Evolutionary conservation across 2,329 filamentous ascomycete species (phyloP), one percentile per base, ranked within the genome.

Genomic region (Cryphonectria japonica): DNA sequence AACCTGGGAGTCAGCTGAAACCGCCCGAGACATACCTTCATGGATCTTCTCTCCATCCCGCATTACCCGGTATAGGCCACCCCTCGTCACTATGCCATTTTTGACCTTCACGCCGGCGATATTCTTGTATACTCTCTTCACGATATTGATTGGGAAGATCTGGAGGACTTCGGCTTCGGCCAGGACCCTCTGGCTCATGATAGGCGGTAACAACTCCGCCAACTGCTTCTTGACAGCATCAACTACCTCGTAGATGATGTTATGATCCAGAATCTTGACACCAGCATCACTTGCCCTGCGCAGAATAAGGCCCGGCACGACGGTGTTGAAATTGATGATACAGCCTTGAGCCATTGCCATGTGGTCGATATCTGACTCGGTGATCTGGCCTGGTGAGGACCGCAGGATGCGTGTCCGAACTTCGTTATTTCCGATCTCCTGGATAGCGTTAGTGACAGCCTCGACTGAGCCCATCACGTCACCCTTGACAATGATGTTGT

Each of bases 401-500:
- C 92, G 90, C 50, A 99, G 87, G 71, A 99, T 86, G 70, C 90
- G 89, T 19, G 95, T 88, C 43, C 85, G 88, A 54, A 98, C 91
- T 79, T 98, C 94, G 76, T 94, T 90, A 82, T 92, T 97, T 74
- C 95, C 94, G 73, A 98, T 85, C 71, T 91, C 89, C 72, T 90
- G 84, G 71, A 99, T 86, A 11, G 92, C 91, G 65, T 93, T 91
- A 72, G 91, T 86, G 2, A 98, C 92, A 2, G 96, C 96, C 83
- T 99, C 96, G 0, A 95, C 94, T 0, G 95, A 98, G 52, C 96
- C 96, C 73, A 92, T 93, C 26, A 98, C 96, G 77, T 99, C 96
- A 68, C 91, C 95, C 81, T 97, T 97, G 82, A 99, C 86, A 71
- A 96, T 89, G 80, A 98, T 96, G 76, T 92, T 92, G 64, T 97